phyloP scores from a whole-genome alignment of 140 eudicot genomes.

The Cichorium intybus region DNA sequence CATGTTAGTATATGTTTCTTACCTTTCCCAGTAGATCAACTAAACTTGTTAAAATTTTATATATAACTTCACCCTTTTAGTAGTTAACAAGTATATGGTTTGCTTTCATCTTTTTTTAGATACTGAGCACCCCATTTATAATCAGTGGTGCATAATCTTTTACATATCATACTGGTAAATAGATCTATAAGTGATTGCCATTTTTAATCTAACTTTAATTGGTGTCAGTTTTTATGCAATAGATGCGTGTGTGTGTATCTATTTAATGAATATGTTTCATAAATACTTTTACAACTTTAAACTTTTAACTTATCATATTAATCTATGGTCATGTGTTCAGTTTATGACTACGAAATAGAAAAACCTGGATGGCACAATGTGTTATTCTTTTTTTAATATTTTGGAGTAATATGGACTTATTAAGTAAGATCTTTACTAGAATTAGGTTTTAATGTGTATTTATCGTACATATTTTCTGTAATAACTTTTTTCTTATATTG shows the following conservation, averaged over 20 bases:
- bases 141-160: not conserved
- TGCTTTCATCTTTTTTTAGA: not conserved
- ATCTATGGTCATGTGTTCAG: not conserved
- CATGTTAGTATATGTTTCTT: slow-evolving; percentile 2
- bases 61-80: not conserved
- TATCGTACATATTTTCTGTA: not conserved
- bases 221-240: not conserved
- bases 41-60: not conserved
- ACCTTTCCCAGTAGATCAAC: not conserved
- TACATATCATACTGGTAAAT: not conserved
- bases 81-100: not conserved
- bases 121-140: not conserved
- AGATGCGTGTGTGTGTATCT: not conserved
- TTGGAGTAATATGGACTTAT: slow-evolving; percentile 12
- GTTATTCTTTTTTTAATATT: not conserved
- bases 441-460: not conserved
- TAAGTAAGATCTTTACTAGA: slow-evolving; percentile 6
- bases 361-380: not conserved
- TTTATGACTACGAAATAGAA: not conserved
- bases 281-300: not conserved
- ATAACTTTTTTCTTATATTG: not conserved
- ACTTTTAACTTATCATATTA: not conserved
- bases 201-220: not conserved
- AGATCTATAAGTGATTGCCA: slow-evolving; percentile 7
- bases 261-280: not conserved